Evolutionary conservation across 768 basidiomycete genomes (phyloP).

Genomic region (Tephrocybe sp.): DNA sequence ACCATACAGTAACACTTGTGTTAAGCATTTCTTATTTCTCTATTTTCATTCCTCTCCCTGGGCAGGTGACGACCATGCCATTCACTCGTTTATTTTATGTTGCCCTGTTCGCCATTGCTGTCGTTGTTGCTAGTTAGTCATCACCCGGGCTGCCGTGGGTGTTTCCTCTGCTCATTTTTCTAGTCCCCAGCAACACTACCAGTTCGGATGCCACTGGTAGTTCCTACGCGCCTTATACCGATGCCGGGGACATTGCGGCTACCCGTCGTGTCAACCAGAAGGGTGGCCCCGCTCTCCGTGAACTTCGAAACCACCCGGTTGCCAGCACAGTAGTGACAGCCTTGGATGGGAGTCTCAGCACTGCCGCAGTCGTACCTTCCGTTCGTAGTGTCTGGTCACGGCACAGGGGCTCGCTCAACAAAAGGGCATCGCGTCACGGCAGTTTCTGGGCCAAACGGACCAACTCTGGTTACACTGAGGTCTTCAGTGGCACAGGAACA

Average conservation of each 20-base stretch:
- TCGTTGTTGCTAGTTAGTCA: conserved; percentile 13
- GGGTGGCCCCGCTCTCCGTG: conserved; percentile 25
- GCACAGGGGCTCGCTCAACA: conserved; percentile 8
- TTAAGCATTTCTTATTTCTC: not conserved
- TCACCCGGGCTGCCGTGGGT: too few relatives aligned
- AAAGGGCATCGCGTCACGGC: not conserved
- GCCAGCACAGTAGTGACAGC: conserved; percentile 38
- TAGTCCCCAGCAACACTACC: conserved; percentile 18
- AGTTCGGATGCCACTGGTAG: conserved; percentile 26
- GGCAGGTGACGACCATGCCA: conserved; percentile 4
- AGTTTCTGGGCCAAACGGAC: conserved; percentile 19
- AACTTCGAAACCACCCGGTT: conserved; percentile 32
- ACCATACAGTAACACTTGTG: conserved; percentile 1
- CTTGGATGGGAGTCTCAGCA: conserved; percentile 38
- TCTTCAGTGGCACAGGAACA: conserved; percentile 40
- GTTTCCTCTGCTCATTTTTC: too few relatives aligned
- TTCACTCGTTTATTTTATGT: conserved; percentile 4
- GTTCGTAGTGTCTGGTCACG: conserved; percentile 14
- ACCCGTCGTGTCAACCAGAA: conserved; percentile 40
- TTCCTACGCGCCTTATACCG: conserved; percentile 28
- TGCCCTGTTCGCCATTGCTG: conserved; percentile 1
- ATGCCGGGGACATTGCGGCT: conserved; percentile 32
- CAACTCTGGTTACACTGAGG: conserved; percentile 30
- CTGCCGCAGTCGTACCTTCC: conserved; percentile 10
- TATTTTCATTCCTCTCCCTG: not conserved